Percentiles rank a stretch among this genome's conserved stretches.
phyloP scores from a whole-genome alignment of 495 filamentous ascomycete species.

The Aspergillus olivimuriae region DNA sequence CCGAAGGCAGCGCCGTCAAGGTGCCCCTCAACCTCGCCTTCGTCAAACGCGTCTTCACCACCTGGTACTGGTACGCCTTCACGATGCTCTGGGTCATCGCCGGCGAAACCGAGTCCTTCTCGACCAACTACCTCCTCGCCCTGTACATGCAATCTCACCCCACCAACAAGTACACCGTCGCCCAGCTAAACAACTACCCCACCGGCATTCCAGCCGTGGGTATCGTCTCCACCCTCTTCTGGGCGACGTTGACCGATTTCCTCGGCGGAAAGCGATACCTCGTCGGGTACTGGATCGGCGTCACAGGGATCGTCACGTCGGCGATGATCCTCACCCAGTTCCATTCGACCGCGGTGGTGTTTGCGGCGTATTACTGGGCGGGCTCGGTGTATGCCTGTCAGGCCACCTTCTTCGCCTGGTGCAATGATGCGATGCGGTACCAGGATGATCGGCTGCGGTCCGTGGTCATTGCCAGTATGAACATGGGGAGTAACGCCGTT shows the following conservation, averaged over 20 bases:
- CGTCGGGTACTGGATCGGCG: slow-evolving; percentile 48
- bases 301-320: slow-evolving; percentile 42
- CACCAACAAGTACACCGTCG: slow-evolving; percentile 34
- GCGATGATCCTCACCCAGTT: slow-evolving; percentile 43
- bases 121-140: slow-evolving; percentile 35
- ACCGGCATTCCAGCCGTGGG: slow-evolving; percentile 43
- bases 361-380: slow-evolving; percentile 49
- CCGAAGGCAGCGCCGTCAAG: slow-evolving; percentile 19
- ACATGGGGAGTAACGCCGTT: slow-evolving; percentile 48
- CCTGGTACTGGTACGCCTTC: slow-evolving; percentile 46
- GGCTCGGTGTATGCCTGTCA: slow-evolving; percentile 52
- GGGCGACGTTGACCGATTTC: slow-evolving; percentile 47
- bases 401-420: slow-evolving; percentile 55
- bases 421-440: slow-evolving; percentile 49
- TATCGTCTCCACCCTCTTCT: slow-evolving; percentile 46
- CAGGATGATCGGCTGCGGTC: slow-evolving; percentile 39
- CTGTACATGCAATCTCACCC: slow-evolving; percentile 28
- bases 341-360: slow-evolving; percentile 33
- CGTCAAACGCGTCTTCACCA: slow-evolving; percentile 31
- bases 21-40: slow-evolving; percentile 30
- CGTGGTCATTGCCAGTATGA: slow-evolving; percentile 50
- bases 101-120: slow-evolving; percentile 44
- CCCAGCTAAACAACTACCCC: slow-evolving; percentile 44
- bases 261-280: slow-evolving; percentile 42
- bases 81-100: slow-evolving; percentile 44